These are phyloP conservation scores for Phytophthora syringae DNA, from an alignment of 352 stramenopile genomes.

Conservation along the genomic window DNA sequence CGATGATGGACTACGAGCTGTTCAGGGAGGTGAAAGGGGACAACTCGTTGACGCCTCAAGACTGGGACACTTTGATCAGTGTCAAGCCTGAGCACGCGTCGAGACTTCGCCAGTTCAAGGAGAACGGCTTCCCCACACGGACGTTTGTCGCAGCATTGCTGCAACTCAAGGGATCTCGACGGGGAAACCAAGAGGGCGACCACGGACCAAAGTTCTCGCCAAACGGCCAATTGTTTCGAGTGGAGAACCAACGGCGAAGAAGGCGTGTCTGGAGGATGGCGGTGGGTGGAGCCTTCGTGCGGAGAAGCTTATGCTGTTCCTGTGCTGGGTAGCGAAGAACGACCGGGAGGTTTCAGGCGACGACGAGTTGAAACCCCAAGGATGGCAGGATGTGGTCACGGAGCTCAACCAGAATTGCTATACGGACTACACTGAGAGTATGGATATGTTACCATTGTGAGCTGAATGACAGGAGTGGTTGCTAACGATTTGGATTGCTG, in stretches of 20 bases:
- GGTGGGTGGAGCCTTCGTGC: conserved; percentile 17
- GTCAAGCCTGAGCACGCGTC: conserved; percentile 23
- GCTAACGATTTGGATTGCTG: not conserved
- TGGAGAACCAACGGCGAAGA: conserved; percentile 17
- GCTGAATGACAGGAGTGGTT: not conserved
- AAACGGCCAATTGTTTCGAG: conserved; percentile 12
- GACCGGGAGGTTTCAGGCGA: conserved; percentile 24
- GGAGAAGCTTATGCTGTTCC: conserved; percentile 39
- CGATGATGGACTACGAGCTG: conserved; percentile 44
- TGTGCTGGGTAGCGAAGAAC: conserved; percentile 41
- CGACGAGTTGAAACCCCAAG: conserved; percentile 26
- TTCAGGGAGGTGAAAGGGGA: conserved; percentile 27
- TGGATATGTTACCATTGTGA: not conserved
- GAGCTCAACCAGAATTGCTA: conserved; percentile 36
- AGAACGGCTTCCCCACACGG: conserved; percentile 32
- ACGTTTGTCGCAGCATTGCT: conserved; percentile 34
- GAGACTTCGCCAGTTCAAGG: conserved; percentile 38
- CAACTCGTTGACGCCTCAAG: conserved; percentile 12
- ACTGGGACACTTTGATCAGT: conserved; percentile 33
- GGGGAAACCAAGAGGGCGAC: not conserved
- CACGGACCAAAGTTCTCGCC: not conserved
- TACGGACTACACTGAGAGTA: conserved; percentile 37
- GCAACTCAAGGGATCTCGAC: conserved; percentile 18
- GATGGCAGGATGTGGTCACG: conserved; percentile 29
- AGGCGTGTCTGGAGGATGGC: conserved; percentile 6